Conservation (phyloP, 805 yeast species). For the Maudiozyma bulderi region DNA sequence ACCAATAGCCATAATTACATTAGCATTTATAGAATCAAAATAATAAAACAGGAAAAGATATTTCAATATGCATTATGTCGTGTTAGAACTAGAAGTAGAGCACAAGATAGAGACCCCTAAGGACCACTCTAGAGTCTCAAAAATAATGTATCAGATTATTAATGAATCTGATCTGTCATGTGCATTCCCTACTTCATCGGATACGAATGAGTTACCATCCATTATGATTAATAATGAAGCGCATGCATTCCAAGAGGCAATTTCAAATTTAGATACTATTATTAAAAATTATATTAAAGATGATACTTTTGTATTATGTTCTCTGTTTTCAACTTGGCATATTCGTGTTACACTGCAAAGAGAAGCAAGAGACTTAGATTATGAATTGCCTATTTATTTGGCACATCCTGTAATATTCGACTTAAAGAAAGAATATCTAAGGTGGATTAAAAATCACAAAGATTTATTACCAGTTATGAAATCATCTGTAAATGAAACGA, state of each 20-base stretch:
- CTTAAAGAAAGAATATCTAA: constrained; percentile 58
- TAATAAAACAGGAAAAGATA: no score
- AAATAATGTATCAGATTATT: constrained; percentile 56
- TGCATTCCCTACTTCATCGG: constrained; percentile 19
- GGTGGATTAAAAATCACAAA: constrained; percentile 61
- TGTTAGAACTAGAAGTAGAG: constrained; percentile 7
- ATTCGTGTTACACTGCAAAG: constrained; percentile 69
- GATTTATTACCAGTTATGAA: constrained; percentile 4
- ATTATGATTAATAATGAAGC: constrained; percentile 52
- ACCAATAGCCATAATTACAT: no score
- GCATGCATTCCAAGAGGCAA: constrained; percentile 55
- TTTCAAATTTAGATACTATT: constrained; percentile 42
- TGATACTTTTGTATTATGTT: constrained; percentile 53
- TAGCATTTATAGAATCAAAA: no score
- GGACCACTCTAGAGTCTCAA: constrained; percentile 61
- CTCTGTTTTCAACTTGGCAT: constrained; percentile 56
- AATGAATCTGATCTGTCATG: constrained; percentile 43
- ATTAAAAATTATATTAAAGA: constrained; percentile 31
- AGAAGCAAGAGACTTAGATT: constrained; percentile 70
- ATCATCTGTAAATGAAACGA: neutral
- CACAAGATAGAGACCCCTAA: constrained; percentile 26
- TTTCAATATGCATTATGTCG: constrained; percentile 8
- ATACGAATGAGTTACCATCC: constrained; percentile 37
- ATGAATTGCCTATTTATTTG: constrained; percentile 61
- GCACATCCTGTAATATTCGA: constrained; percentile 73